Conservation (phyloP, 2,329 filamentous ascomycete species). For the Cryphonectria japonica region DNA sequence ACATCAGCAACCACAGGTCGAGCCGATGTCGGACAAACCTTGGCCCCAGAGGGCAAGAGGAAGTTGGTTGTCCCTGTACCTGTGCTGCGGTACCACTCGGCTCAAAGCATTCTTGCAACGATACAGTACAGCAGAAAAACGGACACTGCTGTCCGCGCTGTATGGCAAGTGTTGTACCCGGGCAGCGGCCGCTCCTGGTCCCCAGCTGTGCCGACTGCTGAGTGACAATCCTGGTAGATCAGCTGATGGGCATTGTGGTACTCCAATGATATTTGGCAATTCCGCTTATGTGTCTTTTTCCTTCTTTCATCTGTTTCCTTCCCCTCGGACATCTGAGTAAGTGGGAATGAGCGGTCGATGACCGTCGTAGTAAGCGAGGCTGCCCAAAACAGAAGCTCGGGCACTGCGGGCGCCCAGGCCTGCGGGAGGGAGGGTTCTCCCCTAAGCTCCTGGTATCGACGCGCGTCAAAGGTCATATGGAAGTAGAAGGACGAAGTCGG, state of each 20-base stretch:
- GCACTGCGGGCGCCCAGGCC: conserved; percentile 2
- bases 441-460: background rate
- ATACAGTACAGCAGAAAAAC: too few relatives aligned
- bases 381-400: conserved; percentile 18
- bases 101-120: background rate
- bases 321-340: background rate
- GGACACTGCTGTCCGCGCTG: background rate
- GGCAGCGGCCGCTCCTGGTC: background rate
- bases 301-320: too few relatives aligned
- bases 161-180: background rate
- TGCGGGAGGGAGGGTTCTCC: background rate
- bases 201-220: background rate
- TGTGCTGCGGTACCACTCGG: conserved; percentile 7
- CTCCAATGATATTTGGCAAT: background rate
- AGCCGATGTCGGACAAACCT: background rate
- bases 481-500: conserved; percentile 4
- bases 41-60: background rate
- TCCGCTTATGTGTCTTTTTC: background rate
- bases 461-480: conserved; percentile 5
- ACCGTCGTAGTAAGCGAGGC: conserved; percentile 2
- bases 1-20: conserved; percentile 1
- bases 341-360: background rate
- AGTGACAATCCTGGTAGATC: background rate
- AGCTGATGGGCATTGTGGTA: background rate
- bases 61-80: background rate